Conservation (phyloP, 345 rosid genomes). For the Lepidium sativum region DNA sequence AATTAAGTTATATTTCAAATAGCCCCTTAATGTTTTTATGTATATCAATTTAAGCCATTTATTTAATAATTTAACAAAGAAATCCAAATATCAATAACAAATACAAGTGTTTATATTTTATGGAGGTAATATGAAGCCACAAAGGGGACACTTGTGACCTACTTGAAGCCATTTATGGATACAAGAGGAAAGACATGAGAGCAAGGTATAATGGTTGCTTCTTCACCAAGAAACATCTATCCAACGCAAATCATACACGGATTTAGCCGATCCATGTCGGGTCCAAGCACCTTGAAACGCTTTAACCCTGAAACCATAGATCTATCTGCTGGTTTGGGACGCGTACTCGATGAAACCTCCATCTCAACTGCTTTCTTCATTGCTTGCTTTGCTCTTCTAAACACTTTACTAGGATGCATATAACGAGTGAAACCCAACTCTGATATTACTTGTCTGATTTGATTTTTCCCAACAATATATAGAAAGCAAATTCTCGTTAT, state of each 20-base stretch:
- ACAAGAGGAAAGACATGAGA: conserved; percentile 7
- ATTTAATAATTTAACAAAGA: neutral
- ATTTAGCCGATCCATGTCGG: conserved; percentile 9
- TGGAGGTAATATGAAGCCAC: neutral
- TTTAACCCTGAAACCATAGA: neutral
- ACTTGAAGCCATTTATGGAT: conserved; percentile 4
- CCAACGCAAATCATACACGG: conserved; percentile 1
- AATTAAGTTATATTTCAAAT: neutral
- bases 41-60: neutral
- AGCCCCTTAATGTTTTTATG: neutral
- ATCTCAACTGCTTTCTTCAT: neutral
- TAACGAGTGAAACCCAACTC: neutral
- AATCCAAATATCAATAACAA: no score
- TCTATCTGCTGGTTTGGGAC: neutral
- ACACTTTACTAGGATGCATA: neutral
- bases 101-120: conserved; percentile 1
- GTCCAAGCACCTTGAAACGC: conserved; percentile 11
- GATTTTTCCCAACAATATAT: neutral
- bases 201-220: conserved; percentile 6
- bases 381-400: neutral
- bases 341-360: neutral
- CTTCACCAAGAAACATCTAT: conserved; percentile 23
- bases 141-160: conserved; percentile 15
- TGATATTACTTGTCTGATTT: neutral
- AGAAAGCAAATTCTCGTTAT: neutral